Percentiles rank a stretch among this genome's conserved stretches.
Evolutionary conservation across 805 yeast species (phyloP).

Genomic region (Zygosaccharomyces lentus): DNA sequence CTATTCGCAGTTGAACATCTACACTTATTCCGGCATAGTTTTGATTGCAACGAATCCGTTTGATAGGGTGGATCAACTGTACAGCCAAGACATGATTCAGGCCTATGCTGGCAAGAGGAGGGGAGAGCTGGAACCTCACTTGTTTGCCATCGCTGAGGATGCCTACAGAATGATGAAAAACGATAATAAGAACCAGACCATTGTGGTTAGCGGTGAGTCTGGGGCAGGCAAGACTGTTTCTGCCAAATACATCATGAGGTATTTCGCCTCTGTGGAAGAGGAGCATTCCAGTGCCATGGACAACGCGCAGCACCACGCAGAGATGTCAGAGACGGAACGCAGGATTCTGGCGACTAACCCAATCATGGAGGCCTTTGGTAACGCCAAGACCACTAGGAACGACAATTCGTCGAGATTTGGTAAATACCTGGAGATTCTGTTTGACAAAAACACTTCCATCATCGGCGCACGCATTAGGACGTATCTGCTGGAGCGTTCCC

Average conservation of each 20-base stretch:
- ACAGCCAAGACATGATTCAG: conserved; percentile 86
- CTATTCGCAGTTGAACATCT: conserved; percentile 81
- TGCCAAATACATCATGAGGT: conserved; percentile 96
- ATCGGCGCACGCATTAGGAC: conserved; percentile 95
- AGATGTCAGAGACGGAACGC: conserved; percentile 86
- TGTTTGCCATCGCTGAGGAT: conserved; percentile 96
- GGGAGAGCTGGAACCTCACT: conserved; percentile 94
- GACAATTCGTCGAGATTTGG: conserved; percentile 96
- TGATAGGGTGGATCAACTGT: conserved; percentile 83
- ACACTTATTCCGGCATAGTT: conserved; percentile 95
- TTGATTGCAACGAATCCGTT: conserved; percentile 95
- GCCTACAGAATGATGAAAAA: conserved; percentile 93
- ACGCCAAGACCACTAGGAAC: conserved; percentile 89
- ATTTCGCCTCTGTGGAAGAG: conserved; percentile 88
- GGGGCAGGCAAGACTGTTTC: conserved; percentile 99
- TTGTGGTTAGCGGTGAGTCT: conserved; percentile 95
- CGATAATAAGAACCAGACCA: conserved; percentile 83
- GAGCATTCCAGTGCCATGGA: conserved; percentile 23
- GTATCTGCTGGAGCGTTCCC: conserved; percentile 84
- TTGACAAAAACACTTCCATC: conserved; percentile 70
- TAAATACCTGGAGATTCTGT: conserved; percentile 85
- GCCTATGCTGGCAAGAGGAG: conserved; percentile 87
- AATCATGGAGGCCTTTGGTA: conserved; percentile 86
- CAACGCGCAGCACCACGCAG: conserved; percentile 38
- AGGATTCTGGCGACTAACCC: conserved; percentile 96